Conservation (phyloP, 495 filamentous ascomycete genomes). For the Aspergillus kassunensis region DNA sequence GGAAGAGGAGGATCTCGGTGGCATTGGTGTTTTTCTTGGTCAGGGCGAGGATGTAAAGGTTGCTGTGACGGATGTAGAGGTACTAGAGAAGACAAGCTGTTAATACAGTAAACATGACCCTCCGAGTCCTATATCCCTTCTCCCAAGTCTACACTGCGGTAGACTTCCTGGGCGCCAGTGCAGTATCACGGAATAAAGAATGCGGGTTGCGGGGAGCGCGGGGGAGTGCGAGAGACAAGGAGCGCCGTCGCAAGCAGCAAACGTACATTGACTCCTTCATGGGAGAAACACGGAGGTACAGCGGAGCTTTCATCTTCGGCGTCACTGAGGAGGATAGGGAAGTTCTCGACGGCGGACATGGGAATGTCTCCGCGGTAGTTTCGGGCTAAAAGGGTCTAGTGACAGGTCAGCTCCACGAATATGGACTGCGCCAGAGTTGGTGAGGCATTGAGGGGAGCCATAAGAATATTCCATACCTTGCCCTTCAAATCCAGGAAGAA, state of each 20-base stretch:
- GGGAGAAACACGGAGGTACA: conserved; percentile 96
- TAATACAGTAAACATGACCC: not conserved
- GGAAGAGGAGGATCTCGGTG: conserved; percentile 94
- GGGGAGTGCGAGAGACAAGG: conserved; percentile 12
- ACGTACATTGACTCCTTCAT: conserved; percentile 95
- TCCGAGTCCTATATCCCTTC: not conserved
- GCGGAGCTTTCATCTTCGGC: conserved; percentile 99
- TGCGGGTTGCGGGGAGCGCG: conserved; percentile 14
- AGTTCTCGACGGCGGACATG: conserved; percentile 99
- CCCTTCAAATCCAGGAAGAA: conserved; percentile 99
- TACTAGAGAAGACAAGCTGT: conserved; percentile 56
- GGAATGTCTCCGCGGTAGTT: conserved; percentile 99
- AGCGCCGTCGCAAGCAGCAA: conserved; percentile 13
- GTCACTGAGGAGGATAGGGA: conserved; percentile 93
- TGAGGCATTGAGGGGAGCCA: no score
- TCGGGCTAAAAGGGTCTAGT: conserved; percentile 90
- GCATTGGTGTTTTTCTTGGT: conserved; percentile 99
- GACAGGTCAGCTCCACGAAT: conserved; percentile 27
- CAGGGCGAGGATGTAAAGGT: conserved; percentile 96
- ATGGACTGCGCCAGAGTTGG: no score
- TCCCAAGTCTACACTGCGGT: not conserved
- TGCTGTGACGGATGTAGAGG: conserved; percentile 99
- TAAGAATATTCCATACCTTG: conserved; percentile 63
- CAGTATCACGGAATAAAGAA: not conserved
- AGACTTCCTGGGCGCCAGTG: not conserved